These are phyloP conservation scores for Diaporthe citriasiana DNA, from an alignment of 2,329 filamentous ascomycete species.

Conservation along the genomic window DNA sequence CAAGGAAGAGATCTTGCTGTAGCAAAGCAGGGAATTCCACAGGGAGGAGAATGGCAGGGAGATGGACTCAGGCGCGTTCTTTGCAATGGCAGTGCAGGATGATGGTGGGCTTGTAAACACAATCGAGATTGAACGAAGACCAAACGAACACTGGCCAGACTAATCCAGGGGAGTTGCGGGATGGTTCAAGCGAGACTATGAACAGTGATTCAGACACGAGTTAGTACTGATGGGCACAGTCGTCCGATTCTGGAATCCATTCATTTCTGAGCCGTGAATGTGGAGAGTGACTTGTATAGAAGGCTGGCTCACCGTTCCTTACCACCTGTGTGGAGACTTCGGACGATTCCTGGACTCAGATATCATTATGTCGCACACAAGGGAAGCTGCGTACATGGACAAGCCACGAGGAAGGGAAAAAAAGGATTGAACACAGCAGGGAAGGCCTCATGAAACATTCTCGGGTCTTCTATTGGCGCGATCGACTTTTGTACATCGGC, in stretches of 20 bases:
- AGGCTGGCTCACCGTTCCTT: neutral
- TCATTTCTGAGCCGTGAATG: neutral
- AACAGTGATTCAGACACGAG: neutral
- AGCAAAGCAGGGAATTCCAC: neutral
- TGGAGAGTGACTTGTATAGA: neutral
- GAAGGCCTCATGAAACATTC: slow-evolving; percentile 15
- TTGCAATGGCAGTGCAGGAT: neutral
- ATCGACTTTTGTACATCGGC: slow-evolving; percentile 42
- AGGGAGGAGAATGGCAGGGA: neutral
- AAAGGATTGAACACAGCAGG: neutral
- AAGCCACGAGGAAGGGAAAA: neutral
- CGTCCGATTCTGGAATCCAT: too few species aligned
- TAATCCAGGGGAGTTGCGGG: neutral
- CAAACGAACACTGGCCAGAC: neutral
- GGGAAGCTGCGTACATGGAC: neutral
- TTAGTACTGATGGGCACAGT: neutral
- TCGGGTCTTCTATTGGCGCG: slow-evolving; percentile 40
- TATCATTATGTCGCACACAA: neutral
- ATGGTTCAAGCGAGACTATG: too few species aligned
- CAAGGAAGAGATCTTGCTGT: neutral
- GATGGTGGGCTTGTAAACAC: neutral
- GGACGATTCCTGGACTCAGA: neutral
- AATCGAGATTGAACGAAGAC: neutral
- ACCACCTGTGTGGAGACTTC: neutral
- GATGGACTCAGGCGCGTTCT: neutral